phyloP scores from a whole-genome alignment of 2,329 filamentous ascomycete genomes.

The Teratosphaeria nubilosa region DNA sequence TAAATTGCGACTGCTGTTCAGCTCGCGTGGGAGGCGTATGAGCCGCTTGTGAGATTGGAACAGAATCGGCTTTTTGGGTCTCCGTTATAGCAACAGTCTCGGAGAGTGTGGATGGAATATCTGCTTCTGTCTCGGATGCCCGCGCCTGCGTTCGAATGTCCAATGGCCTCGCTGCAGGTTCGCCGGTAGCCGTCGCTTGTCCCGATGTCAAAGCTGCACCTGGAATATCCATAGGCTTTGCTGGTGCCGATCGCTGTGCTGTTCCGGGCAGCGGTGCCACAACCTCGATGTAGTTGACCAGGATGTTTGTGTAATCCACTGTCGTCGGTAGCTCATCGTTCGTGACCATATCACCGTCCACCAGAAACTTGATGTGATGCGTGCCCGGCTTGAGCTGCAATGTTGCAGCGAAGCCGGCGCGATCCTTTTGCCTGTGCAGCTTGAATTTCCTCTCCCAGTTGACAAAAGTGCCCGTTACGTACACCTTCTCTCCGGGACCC shows the following conservation, averaged over 20 bases:
- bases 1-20: not conserved
- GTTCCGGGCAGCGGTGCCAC: slow-evolving; percentile 18
- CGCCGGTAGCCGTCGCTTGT: slow-evolving; percentile 11
- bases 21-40: not conserved
- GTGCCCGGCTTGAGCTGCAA: slow-evolving; percentile 85
- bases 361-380: slow-evolving; percentile 92
- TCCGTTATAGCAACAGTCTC: slow-evolving; percentile 7
- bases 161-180: slow-evolving; percentile 47
- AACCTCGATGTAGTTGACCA: slow-evolving; percentile 97
- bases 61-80: slow-evolving; percentile 5
- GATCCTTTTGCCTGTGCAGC: slow-evolving; percentile 56
- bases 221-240: slow-evolving; percentile 22
- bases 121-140: slow-evolving; percentile 14
- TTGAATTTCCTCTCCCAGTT: slow-evolving; percentile 94
- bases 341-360: slow-evolving; percentile 87
- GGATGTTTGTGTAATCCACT: slow-evolving; percentile 93
- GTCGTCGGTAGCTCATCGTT: slow-evolving; percentile 82
- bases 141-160: slow-evolving; percentile 39
- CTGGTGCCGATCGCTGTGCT: slow-evolving; percentile 14
- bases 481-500: slow-evolving; percentile 62
- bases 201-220: slow-evolving; percentile 17
- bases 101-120: slow-evolving; percentile 9
- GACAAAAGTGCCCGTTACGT: slow-evolving; percentile 94
- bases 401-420: slow-evolving; percentile 54
- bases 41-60: slow-evolving; percentile 3